Conservation (phyloP, 2,329 filamentous ascomycete species). For the Colletotrichum spinosum region DNA sequence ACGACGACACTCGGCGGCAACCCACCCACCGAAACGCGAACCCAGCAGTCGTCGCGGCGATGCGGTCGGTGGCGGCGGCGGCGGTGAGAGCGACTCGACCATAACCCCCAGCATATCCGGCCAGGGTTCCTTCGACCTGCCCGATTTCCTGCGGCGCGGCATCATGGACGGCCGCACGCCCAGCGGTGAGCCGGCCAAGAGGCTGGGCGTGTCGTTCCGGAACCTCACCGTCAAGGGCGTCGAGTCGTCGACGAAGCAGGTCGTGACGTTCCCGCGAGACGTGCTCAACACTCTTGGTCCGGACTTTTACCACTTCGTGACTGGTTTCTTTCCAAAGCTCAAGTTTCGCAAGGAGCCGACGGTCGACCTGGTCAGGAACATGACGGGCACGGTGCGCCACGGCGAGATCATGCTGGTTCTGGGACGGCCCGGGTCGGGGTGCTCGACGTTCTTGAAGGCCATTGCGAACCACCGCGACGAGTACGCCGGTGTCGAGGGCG, state of each 20-base stretch:
- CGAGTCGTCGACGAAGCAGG: conserved; percentile 74
- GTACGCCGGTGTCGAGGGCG: conserved; percentile 75
- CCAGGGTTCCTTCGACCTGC: conserved; percentile 67
- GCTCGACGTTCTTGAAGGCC: conserved; percentile 81
- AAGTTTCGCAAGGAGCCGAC: conserved; percentile 41
- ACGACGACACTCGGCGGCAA: conserved; percentile 24
- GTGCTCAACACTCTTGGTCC: conserved; percentile 84
- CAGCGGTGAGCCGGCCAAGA: conserved; percentile 75
- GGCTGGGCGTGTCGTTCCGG: conserved; percentile 82
- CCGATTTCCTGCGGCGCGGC: conserved; percentile 77
- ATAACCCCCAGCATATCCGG: conserved; percentile 18
- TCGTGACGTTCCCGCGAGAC: conserved; percentile 79
- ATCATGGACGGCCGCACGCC: conserved; percentile 80
- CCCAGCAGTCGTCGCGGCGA: conserved; percentile 6
- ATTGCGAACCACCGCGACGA: conserved; percentile 76
- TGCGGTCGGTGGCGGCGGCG: conserved; percentile 9
- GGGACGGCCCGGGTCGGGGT: conserved; percentile 79
- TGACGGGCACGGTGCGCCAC: conserved; percentile 49
- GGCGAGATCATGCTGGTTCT: conserved; percentile 59
- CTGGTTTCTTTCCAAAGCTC: conserved; percentile 49
- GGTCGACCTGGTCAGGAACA: conserved; percentile 45
- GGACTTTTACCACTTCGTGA: conserved; percentile 76
- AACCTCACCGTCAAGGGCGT: conserved; percentile 80
- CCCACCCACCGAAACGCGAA: conserved; percentile 1
- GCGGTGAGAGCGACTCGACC: conserved; percentile 34